Base-by-base conservation (phyloP, 768 basidiomycete genomes). In the Psilocybe sp. region DNA sequence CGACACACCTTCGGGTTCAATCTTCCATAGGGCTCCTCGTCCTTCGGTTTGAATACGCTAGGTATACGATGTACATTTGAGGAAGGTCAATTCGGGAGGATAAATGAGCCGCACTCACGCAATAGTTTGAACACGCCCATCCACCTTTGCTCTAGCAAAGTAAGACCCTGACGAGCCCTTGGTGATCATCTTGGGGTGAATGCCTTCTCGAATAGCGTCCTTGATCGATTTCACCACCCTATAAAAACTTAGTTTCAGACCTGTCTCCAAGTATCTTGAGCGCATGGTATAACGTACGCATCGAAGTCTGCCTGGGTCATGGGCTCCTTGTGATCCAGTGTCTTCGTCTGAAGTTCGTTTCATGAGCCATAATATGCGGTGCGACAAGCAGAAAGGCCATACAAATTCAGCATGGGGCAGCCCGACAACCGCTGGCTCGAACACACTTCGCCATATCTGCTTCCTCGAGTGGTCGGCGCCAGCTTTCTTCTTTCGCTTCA, bases 121-220 rank as follows among this genome's bases (percentile, higher is more conserved):
- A 39, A 92, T 84, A 12, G 87, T 91, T 54, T 88, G 85, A 6
- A 91, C 78, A 40, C 77, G 74, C 16, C 86, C 87, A 12, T 89
- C 87, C n/a, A 75, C 70, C 67, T 87, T 92, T 1, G 85, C 81
- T 50, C 89, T 81, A n/a, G 89, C 91, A 67, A 95, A 95, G 68
- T 96, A 96, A 40, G 89, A 91, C 0, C 93, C 93, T 5, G 87
- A 90, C 2, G 89, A 92, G 10, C 93, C 93, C 60, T 92, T 93
- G 4, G 80, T 68, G 44, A 95, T 95, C 82, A 95, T 89, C 65
- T 92, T 91, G 9, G 92, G 92, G 59, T 95, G 91, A 38, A 91
- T 78, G 11, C 90, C 91, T 18, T 84, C 86, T 5, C 70, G 51
- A 55, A 95, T 88, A 12, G 89, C 87, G 50, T 67, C 74, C 60